Conservation (phyloP, 2,329 filamentous ascomycete species). For the Drechmeria coniospora region DNA sequence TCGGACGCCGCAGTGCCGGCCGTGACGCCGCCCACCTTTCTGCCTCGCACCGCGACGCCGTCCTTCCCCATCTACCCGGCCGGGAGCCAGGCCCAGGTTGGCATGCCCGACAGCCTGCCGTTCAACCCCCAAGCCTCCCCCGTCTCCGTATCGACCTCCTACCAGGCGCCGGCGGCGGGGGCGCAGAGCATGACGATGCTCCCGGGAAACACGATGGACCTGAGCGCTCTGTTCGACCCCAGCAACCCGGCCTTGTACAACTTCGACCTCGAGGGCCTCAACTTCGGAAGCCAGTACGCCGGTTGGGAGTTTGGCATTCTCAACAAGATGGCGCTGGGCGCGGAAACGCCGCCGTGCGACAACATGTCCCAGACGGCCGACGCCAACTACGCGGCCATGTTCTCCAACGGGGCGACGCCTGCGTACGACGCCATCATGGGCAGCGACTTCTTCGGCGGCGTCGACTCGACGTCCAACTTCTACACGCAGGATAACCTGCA, state of each 20-base stretch:
- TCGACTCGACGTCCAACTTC: conserved; percentile 33
- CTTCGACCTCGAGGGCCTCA: conserved; percentile 79
- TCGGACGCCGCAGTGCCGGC: conserved; percentile 26
- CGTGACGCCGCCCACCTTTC: conserved; percentile 28
- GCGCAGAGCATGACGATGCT: conserved; percentile 32
- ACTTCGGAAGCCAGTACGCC: conserved; percentile 88
- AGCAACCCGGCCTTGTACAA: conserved; percentile 90
- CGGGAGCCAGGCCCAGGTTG: conserved; percentile 27
- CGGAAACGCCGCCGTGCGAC: conserved; percentile 63
- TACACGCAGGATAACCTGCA: conserved; percentile 44
- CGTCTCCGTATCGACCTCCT: conserved; percentile 59
- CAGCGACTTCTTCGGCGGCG: conserved; percentile 33
- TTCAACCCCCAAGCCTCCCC: conserved; percentile 59
- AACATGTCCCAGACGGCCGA: conserved; percentile 26
- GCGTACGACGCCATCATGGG: conserved; percentile 35
- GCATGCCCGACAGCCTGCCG: conserved; percentile 30
- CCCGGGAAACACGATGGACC: conserved; percentile 33
- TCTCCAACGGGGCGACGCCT: conserved; percentile 33
- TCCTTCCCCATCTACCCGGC: conserved; percentile 36
- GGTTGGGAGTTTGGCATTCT: conserved; percentile 93
- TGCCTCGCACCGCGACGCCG: conserved; percentile 28
- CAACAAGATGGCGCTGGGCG: conserved; percentile 70
- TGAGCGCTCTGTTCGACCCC: conserved; percentile 63
- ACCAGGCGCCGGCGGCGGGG: conserved; percentile 38
- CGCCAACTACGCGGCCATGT: conserved; percentile 28